Evolutionary conservation across 192 early-diverging fungal genomes (phyloP), one percentile per base, ranked within the genome.

Genomic region (Thamnidium elegans): DNA sequence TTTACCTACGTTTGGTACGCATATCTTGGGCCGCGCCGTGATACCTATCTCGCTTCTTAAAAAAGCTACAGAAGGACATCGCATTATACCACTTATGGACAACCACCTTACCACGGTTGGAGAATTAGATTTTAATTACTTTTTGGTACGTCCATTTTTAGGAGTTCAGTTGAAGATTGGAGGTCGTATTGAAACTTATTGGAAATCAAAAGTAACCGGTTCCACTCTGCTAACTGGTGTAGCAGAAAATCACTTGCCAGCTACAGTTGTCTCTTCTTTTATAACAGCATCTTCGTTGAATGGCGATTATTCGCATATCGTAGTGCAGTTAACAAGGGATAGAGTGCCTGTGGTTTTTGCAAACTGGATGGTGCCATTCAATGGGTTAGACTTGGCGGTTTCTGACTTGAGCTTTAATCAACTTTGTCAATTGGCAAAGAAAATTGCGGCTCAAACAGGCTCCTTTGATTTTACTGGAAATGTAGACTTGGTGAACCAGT

Each of bases 181-280:
- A 20, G 97, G 97, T 30, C 90, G 88, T 50, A 90, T 97, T 21
- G 94, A 95, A 70, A 99, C 97, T 0, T 99, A 99, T 78, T 99
- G 97, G 97, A 99, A 97, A 79, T 90, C 93, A 3, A 95, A 93
- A 15, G 89, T 90, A 67, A 87, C 92, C 3, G 50, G 8, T 60
- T 65, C 76, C 14, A 71, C 70, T 21, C 73, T 60, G 50, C 61
- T 56, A n/a, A 71, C 73, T 20, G 69, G 73, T 5, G 70, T 42
- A 50, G 36, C 30, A 45, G 67, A n/a, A 56, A 34, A 20, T 31
- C 68, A 36, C 9, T 39, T 39, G 4, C 36, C 36, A 39, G 36
- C 36, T 9, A 39, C 36, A 39, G 36, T 39, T 39, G 76, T 81
- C 20, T 74, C 71, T 65, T 92, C 92, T 7, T 87, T 92, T 21